Evolutionary conservation across 352 stramenopile species (phyloP), one percentile per base, ranked within the genome.

Genomic region (Phytophthora megakarya): DNA sequence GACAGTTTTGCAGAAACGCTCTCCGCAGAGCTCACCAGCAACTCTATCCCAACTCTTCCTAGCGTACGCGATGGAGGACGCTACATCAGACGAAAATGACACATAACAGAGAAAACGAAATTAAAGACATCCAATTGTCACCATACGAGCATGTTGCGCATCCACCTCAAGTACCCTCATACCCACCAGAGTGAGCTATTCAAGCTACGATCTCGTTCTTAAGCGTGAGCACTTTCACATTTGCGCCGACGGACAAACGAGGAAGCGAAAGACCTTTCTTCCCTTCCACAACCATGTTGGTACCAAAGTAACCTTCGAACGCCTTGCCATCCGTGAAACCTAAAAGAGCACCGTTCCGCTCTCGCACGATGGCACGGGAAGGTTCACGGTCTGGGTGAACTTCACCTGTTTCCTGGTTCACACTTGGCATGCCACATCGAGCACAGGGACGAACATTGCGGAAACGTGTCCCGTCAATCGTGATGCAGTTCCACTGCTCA

Each of bases 401-500:
- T 18, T 76, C 48, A n/a, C 85, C 87, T 8, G 71, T 95, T 6
- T 52, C 69, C 38, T 81, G 88, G 52, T 95, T 70, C 23, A 96
- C 84, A 32, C 77, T 89, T 8, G 88, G 88, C 28, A 96, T 76
- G 32, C 73, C 83, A 59, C 88, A 96, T 10, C 88, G 85, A 5
- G 76, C 53, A 42, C 86, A 95, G 5, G 85, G 85, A 35, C 88
- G 84, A 19, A 92, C 79, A 30, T 93, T 92, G 28, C 81, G 80
- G 46, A 96, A 90, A 19, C 53, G 65, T 3, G 91, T 33, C 0
- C 62, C 69, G 3, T 67, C 71, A 53, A 92, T 86, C 8, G 69
- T 75, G 50, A 94, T 64, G 40, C 65, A 78, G 65, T 84, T 84
- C 85, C 85, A 96, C 18, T 72, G 44, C 51, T 96, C 88, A 39